These are phyloP conservation scores for Pseudohalonectria lignicola DNA, from an alignment of 2,329 filamentous ascomycete species.

Conservation along the genomic window DNA sequence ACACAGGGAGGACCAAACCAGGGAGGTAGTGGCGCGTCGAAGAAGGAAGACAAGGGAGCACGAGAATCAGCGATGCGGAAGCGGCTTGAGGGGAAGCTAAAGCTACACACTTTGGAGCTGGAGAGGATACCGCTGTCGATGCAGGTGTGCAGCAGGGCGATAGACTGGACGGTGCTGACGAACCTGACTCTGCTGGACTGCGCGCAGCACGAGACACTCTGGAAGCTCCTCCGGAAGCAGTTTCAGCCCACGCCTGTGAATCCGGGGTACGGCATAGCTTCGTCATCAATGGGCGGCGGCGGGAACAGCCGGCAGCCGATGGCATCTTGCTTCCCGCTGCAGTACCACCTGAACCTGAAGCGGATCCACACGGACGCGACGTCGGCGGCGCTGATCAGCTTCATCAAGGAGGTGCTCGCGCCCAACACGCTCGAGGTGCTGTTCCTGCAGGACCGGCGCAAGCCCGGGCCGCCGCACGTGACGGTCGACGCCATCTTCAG, in stretches of 20 bases:
- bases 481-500: constrained; percentile 61
- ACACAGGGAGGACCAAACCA: too few species aligned
- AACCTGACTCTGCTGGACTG: constrained; percentile 67
- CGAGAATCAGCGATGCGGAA: constrained; percentile 17
- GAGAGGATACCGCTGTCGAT: constrained; percentile 67
- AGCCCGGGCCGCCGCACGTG: constrained; percentile 38
- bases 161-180: constrained; percentile 66
- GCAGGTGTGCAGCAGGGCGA: constrained; percentile 54
- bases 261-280: constrained; percentile 14
- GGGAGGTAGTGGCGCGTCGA: too few species aligned
- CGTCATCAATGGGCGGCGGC: constrained; percentile 14
- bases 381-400: constrained; percentile 56
- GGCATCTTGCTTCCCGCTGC: constrained; percentile 24
- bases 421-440: constrained; percentile 72
- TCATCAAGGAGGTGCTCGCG: constrained; percentile 66
- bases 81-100: constrained; percentile 45
- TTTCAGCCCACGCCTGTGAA: constrained; percentile 34
- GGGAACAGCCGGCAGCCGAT: constrained; percentile 13
- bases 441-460: constrained; percentile 59
- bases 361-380: constrained; percentile 66
- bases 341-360: constrained; percentile 57
- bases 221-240: constrained; percentile 58
- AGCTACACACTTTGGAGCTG: constrained; percentile 61
- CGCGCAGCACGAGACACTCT: constrained; percentile 60
- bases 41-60: too few species aligned